Base-by-base conservation (phyloP, 1,139 yeast genomes). In the Lodderomyces orthopsilosis region DNA sequence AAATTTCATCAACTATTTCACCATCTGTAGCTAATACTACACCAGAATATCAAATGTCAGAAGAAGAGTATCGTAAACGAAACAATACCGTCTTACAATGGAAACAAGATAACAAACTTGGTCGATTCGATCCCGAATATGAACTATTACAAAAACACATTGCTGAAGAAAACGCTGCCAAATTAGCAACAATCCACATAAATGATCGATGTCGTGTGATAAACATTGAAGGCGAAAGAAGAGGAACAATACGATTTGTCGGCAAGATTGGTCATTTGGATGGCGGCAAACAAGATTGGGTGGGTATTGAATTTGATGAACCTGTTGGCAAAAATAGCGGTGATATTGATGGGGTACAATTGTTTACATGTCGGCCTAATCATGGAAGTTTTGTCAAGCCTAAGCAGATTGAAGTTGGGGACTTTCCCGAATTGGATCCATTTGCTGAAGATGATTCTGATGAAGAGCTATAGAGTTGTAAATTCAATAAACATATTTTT, bases 11-110 rank as follows among this genome's bases (percentile, higher is more conserved):
- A 6, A 24, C 22, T 14, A 28, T 32, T 18, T 39, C 41, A 10
- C 41, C 41, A 51, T 33, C 41, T 4, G 65, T 62, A 6, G 60
- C 57, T 12, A 39, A n/a, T 4, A 8, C 15, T 5, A 27, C 9
- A 5, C 19, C 34, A 3, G 40, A 32, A 6, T 88, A 75, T 58
- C 70, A 77, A 50, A 66, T 88, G 59, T 66, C 82, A 2, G 88
- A 83, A 40, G 82, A 75, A 41, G 89, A 83, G 37, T 91, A 91
- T 59, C 82, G 75, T 34, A 68, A 69, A 43, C 68, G 85, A 43
- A 46, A 63, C 3, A 79, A 83, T 44, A 74, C 93, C 0, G 95
- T 88, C 2, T 72, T 85, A 47, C 74, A 74, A 41, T 91, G 96
- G 95, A 90, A 90, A 62, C 73, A 74, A 47, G 65, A 72, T 35